Base-by-base conservation (phyloP, 345 rosid genomes). In the Dovyalis caffra region DNA sequence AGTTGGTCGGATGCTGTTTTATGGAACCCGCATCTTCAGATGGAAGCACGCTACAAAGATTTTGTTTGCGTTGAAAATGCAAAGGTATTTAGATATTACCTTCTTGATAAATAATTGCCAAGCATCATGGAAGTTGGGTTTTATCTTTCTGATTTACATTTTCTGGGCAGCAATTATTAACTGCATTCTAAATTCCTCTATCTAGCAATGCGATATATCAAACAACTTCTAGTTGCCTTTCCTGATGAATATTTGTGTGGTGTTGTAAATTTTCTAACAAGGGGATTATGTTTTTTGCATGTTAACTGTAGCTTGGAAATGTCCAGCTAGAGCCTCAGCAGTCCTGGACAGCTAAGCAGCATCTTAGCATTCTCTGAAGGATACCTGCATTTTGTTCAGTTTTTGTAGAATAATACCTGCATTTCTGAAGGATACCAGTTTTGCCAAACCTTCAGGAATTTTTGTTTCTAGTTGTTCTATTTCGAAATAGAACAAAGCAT, bases 1-100 rank as follows among this genome's bases (percentile, higher is more conserved):
- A 92, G 97, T 81, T 95, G 99, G 99, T 90, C 97, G 3, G 99
- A 92, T 84, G 89, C 90, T 23, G 99, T 95, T 77, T 66, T 95
- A 66, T 92, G 99, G 97, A 92, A 92, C 76, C 97, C 99, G 10
- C 92, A 92, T 84, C 70, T 82, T 38, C 97, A 90, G 87, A 91
- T 92, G 99, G 99, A 92, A 80, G 94, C 99, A 26, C 92, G 90
- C 77, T 95, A 92, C 86, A 89, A 79, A 80, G 97, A 92, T 81
- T 92, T 92, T 76, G 91, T 91, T 57, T 95, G 97, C 8, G 94
- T 92, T 2, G 97, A 95, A 85, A 92, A 92, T 82, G 93, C 97
- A 38, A 84, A 95, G 99, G 99, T 95, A 89, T 45, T 8, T 35
- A 34, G n/a, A 40, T 40, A 34, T 51, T 57, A 11, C 37, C 70